Evolutionary conservation across 2,329 filamentous ascomycete genomes (phyloP), one percentile per base, ranked within the genome.

Genomic region (Diaporthe capsici): DNA sequence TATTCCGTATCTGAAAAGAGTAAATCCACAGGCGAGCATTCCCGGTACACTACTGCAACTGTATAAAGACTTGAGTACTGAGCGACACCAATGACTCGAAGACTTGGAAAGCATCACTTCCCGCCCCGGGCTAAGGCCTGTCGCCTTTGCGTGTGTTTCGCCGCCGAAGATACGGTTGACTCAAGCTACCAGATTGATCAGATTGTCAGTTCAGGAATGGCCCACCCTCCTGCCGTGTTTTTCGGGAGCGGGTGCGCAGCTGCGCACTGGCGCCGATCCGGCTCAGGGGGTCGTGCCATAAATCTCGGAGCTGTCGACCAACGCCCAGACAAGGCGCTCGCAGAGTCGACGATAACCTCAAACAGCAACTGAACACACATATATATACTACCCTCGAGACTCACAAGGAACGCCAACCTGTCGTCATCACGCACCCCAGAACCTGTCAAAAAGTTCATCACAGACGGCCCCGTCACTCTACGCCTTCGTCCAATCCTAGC

Each of bases 61-160:
- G n/a, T 2, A 31, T 25, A 5, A 17, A 61, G 42, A 22, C 15
- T 7, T 13, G 42, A 47, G n/a, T 28, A 34, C 55, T 28, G 42
- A 47, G 20, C 55, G 22, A 25, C 28, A 17, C 61, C 31, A 39
- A 68, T 53, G 65, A 68, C 65, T 68, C 47, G 47, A 68, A 51
- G 31, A 53, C 47, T 51, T 17, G 12, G 20, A n/a, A 51, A n/a
- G 28, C 17, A 25, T 31, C n/a, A 15, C 13, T 25, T 22, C 12
- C 20, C 28, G 28, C 22, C 34, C 13, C 3, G 31, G 37, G 28
- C 42, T 31, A 22, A 44, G 9, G 20, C 13, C 3, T 4, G 7
- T 57, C 31, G 57, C 57, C 31, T 37, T 15, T n/a, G 42, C 17
- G 28, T 63, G 3, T 63, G 12, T 15, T 42, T 65, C 60, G 25